phyloP scores from a whole-genome alignment of 306 rosid species.

The cucumber (Cucumis sativus) region DNA sequence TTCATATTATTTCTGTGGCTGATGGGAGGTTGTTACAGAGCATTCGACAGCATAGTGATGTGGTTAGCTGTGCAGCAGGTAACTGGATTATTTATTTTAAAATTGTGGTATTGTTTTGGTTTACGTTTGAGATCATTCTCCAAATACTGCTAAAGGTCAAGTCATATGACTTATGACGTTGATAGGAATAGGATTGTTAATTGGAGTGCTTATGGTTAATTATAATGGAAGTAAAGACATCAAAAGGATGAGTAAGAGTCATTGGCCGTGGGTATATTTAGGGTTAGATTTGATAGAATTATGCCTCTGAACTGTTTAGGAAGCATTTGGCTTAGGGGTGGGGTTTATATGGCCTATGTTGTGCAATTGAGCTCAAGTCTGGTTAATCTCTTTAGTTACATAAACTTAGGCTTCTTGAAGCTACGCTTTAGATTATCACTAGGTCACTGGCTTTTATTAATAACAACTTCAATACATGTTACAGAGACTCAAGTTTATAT shows the following conservation, averaged over 20 bases:
- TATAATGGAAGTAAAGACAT: not conserved
- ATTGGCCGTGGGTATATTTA: not conserved
- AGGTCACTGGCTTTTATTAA: not conserved
- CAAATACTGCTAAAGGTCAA: not conserved
- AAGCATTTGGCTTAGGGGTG: not conserved
- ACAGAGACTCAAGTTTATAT: not conserved
- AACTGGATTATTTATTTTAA: not conserved
- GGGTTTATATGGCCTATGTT: not conserved
- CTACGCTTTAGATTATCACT: not conserved
- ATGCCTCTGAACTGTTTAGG: not conserved
- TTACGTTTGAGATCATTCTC: not conserved
- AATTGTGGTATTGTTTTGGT: not conserved
- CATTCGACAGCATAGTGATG: conserved; percentile 94
- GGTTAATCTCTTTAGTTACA: not conserved
- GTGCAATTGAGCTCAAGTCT: not conserved
- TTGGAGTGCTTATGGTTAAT: not conserved
- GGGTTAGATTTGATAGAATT: not conserved
- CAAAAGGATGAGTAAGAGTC: not conserved
- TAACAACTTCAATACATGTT: not conserved
- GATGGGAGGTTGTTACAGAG: conserved; percentile 95
- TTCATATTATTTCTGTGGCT: conserved; percentile 73
- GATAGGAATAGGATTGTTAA: not conserved
- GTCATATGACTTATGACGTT: not conserved
- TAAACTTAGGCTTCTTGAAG: not conserved
- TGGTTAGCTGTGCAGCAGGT: conserved; percentile 98